Evolutionary conservation across 75 land plant genomes (phyloP).

Genomic region (Sequoiadendron giganteum): DNA sequence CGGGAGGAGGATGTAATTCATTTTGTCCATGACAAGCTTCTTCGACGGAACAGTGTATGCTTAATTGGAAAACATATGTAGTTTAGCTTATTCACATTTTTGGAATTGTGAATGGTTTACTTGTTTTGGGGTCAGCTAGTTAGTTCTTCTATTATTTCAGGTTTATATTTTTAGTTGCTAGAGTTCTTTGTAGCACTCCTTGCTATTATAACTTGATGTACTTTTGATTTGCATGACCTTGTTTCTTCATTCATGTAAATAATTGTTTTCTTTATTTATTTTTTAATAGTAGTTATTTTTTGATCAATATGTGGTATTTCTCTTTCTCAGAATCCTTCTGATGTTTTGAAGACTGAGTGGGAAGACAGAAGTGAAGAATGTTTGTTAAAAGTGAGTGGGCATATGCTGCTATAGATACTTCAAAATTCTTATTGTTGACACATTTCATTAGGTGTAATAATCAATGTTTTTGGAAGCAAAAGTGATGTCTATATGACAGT

Average conservation of each 20-base stretch:
- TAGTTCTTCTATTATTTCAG: neutral
- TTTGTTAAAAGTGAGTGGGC: conserved; percentile 58
- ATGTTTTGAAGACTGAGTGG: conserved; percentile 37
- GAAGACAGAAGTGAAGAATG: conserved; percentile 69
- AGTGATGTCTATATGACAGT: neutral
- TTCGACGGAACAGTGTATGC: conserved; percentile 50
- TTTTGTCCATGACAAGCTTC: conserved; percentile 62
- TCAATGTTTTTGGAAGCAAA: neutral
- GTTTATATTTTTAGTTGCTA: neutral
- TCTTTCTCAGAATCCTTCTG: conserved; percentile 29
- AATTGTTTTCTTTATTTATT: neutral
- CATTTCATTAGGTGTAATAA: neutral
- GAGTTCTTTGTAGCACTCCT: neutral
- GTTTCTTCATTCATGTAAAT: neutral
- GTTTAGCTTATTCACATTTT: neutral
- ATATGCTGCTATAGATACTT: neutral
- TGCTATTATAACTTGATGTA: neutral
- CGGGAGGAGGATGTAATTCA: conserved; percentile 80
- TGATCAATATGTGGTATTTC: neutral
- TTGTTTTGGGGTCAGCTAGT: neutral
- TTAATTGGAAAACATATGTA: neutral
- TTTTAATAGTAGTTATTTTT: neutral
- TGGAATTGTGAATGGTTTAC: neutral
- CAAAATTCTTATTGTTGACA: neutral
- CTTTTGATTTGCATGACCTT: neutral